phyloP scores from a whole-genome alignment of 345 rosid species.

The Moricandia arvensis region DNA sequence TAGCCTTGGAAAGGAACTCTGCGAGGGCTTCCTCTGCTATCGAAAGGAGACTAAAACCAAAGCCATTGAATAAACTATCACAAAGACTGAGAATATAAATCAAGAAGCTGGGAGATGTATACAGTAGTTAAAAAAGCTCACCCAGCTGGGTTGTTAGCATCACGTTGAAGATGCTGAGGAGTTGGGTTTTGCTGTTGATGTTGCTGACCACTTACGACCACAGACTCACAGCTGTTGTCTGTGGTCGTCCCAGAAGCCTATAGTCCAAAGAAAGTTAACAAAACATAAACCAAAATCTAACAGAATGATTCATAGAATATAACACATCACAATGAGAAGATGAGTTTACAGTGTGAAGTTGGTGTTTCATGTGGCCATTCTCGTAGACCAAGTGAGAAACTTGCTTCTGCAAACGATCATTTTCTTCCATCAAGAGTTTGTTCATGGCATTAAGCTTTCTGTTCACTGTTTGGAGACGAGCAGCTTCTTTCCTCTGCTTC shows the following conservation, averaged over 20 bases:
- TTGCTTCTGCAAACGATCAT: slow-evolving; percentile 96
- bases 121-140: slow-evolving; percentile 27
- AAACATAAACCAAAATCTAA: too few species aligned
- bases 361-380: slow-evolving; percentile 81
- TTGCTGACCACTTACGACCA: slow-evolving; percentile 97
- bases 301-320: too few species aligned
- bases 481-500: slow-evolving; percentile 96
- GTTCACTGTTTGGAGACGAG: slow-evolving; percentile 87
- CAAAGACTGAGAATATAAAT: neutral
- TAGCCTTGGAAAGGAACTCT: slow-evolving; percentile 66
- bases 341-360: slow-evolving; percentile 46
- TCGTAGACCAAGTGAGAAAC: slow-evolving; percentile 92
- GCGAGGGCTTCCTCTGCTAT: slow-evolving; percentile 92
- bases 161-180: slow-evolving; percentile 82
- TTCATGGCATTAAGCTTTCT: slow-evolving; percentile 90
- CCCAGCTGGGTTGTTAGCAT: slow-evolving; percentile 99
- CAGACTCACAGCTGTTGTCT: slow-evolving; percentile 99
- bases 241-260: slow-evolving; percentile 94
- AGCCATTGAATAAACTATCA: neutral
- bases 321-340: too few species aligned
- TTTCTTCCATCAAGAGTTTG: slow-evolving; percentile 97
- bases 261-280: neutral
- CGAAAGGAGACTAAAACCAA: slow-evolving; percentile 64
- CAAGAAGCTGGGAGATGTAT: neutral
- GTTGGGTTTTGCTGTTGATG: slow-evolving; percentile 96